Base-by-base conservation (phyloP, 495 filamentous ascomycete genomes). In the Ramalina intermedia region DNA sequence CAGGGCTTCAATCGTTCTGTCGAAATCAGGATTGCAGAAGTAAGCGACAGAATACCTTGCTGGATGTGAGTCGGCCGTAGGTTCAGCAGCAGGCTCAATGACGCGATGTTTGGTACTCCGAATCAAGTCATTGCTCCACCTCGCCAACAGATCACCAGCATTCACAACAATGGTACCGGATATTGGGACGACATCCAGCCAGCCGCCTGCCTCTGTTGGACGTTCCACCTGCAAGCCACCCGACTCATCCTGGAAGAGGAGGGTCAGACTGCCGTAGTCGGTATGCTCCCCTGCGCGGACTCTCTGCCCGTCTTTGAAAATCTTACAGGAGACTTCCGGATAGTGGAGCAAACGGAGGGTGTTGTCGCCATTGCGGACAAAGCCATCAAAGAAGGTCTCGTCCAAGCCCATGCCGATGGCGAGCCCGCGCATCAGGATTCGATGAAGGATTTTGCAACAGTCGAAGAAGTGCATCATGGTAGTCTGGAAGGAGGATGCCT, bases 101-200 rank as follows among this genome's bases (percentile, higher is more conserved):
- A 96, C 90, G 18, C 88, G 76, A 61, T 96, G 90, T 46, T 84
- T 77, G 0, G 90, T 96, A 51, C 80, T 86, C 66, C 81, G 84
- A 60, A 96, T 90, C 5, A 74, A 79, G 57, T 89, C 87, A 58
- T 96, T 96, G 37, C 80, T 84, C 90, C 90, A 96, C 27, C 89
- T 67, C 3, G 86, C 82, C 39, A 96, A 65, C 56, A 96, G 53
- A 65, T 96, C 90, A 1, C 88, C 90, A 1, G 88, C 89, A 62
- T 96, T 96, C 27, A 96, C 74, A 6, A 96, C 86, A 47, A 91
- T 82, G 3, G 87, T 88, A 44, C 79, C 82, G 26, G 79, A 69
- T 47, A 94, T 86, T 0, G 90, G 90, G 26, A 74, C 84, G 16
- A 84, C 90, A 57, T 94, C 79, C 16, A 94, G 76, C 61, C 87